Conservation (phyloP, 2,329 filamentous ascomycete genomes). For the Aspergillus fumigatiaffinis region DNA sequence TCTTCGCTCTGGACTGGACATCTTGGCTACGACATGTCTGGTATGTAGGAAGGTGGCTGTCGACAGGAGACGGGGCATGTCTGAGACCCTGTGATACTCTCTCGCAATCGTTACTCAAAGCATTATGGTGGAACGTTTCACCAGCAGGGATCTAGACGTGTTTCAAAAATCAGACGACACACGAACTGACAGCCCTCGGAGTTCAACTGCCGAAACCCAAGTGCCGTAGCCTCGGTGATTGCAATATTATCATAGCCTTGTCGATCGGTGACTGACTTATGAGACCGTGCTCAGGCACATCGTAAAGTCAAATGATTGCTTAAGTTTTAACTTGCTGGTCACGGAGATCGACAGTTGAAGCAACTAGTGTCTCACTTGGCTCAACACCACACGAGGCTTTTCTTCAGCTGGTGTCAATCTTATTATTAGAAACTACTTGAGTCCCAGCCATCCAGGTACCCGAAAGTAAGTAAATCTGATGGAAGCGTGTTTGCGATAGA, state of each 20-base stretch:
- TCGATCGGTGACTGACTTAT: neutral
- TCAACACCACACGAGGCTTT: neutral
- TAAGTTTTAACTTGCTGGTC: neutral
- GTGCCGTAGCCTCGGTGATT: neutral
- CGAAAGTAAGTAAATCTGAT: too few relatives aligned
- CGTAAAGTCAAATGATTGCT: too few relatives aligned
- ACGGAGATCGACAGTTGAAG: neutral
- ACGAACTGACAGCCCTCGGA: neutral
- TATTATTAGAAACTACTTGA: neutral
- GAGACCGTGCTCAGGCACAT: neutral
- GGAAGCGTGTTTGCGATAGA: neutral
- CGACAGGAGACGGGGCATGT: neutral
- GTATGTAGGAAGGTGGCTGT: neutral
- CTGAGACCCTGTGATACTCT: neutral
- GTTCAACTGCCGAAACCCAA: neutral
- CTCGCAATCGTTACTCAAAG: neutral
- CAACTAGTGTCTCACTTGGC: neutral
- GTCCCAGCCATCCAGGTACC: too few relatives aligned
- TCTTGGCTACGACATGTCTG: neutral
- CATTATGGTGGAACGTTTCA: neutral
- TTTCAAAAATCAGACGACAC: neutral
- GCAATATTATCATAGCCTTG: too few relatives aligned
- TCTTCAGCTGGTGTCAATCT: neutral
- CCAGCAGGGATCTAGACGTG: neutral
- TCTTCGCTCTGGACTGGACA: neutral